A percentile compares a stretch with the other conserved stretches of the same genome.
Evolutionary conservation across 495 filamentous ascomycete species (phyloP).

Genomic region (Margaritispora aquatica): DNA sequence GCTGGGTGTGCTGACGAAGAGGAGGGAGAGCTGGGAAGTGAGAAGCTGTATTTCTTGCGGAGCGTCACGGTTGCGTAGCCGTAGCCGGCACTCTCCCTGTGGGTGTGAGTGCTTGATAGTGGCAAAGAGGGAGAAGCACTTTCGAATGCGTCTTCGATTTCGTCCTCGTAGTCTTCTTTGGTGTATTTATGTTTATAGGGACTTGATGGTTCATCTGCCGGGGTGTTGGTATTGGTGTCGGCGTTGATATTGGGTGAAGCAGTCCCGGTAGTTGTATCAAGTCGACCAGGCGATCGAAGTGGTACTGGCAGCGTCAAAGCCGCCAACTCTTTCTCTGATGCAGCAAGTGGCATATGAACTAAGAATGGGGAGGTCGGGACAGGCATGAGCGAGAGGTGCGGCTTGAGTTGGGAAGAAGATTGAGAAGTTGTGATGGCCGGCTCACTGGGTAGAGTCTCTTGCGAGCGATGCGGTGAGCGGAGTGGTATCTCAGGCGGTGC

Average conservation of each 20-base stretch:
- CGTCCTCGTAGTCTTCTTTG: not conserved
- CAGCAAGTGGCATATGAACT: too few species aligned
- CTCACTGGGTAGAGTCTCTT: not conserved
- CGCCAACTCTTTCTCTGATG: too few species aligned
- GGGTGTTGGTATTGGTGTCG: not conserved
- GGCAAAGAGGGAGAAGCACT: not conserved
- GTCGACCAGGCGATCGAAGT: too few species aligned
- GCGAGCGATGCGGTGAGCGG: not conserved
- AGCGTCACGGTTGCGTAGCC: not conserved
- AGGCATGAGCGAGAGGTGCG: too few species aligned
- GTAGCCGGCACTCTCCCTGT: not conserved
- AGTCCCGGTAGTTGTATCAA: too few species aligned
- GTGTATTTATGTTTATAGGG: not conserved
- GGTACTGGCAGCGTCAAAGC: too few species aligned
- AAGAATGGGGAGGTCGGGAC: too few species aligned
- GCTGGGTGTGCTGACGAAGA: too few species aligned
- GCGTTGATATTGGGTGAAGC: too few species aligned
- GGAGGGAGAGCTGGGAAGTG: too few species aligned
- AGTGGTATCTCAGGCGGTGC: not conserved
- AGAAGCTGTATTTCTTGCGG: not conserved
- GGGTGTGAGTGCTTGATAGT: not conserved
- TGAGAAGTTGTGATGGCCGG: not conserved
- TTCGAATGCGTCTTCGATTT: not conserved
- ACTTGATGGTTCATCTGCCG: not conserved
- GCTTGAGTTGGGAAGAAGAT: not conserved